Base-by-base conservation (phyloP, 2,329 filamentous ascomycete species). In the Trichoderma koningiopsis region DNA sequence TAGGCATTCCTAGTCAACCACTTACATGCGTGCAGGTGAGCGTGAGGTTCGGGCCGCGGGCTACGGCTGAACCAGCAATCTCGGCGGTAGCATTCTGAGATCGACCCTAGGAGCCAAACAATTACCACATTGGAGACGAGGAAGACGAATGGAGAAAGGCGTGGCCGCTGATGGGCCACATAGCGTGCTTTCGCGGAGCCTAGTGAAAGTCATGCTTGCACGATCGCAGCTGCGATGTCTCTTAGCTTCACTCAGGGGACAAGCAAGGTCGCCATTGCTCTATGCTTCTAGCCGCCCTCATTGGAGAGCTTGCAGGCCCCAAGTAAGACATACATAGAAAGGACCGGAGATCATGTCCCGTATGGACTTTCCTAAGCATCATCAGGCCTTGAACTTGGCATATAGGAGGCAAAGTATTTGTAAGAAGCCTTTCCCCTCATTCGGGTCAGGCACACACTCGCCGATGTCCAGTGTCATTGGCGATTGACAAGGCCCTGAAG, bases 11-110 rank as follows among this genome's bases (percentile, higher is more conserved):
- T 11, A 60, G 27, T 63, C 40, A 47, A 43, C 61, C 61, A 69
- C 31, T 65, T 13, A 69, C 60, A 66, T n/a, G 43, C 40, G 35
- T 5, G 16, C 47, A 43, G 33, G 35, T 24, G n/a, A n/a, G 27
- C 52, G 37, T 62, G 63, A 57, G 68, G 63, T 33, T 68, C 68
- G 68, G 63, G 60, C 68, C 68, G 68, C 57, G 52, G 57, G 10
- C 63, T 40, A 49, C 63, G 57, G 37, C 55, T 57, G 68, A 53
- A 33, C 27, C 61, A 66, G 5, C 59, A 60, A 59, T 43, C 43
- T 56, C 49, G 52, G 68, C 33, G 55, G 43, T 47, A 24, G 43
- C 68, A 60, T 60, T 24, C 68, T 47, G 37, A 66, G 68, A 69
- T 69, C 61, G 68, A 60, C 68, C 43, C 61, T 69, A 61, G 56